Conservation (phyloP, 2,329 filamentous ascomycete genomes). For the Aspergillus fischeri region DNA sequence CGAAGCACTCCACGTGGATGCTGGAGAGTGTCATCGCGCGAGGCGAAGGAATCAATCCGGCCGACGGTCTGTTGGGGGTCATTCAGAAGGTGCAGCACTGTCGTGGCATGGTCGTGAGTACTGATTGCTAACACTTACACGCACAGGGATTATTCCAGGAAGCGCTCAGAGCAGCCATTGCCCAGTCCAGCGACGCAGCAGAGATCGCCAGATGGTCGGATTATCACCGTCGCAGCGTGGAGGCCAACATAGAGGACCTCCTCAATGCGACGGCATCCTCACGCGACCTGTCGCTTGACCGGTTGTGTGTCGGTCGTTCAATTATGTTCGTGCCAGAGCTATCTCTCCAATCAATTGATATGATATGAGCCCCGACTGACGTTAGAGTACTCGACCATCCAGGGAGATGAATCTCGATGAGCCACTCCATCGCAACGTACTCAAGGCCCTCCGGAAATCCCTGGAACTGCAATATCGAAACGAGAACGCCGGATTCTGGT, state of each 20-base stretch:
- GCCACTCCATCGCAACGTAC: not conserved
- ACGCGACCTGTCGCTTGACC: not conserved
- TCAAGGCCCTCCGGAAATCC: not conserved
- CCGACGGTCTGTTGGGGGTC: not conserved
- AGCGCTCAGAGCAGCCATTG: not conserved
- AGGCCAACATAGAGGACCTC: not conserved
- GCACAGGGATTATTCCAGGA: not conserved
- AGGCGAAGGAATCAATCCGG: not conserved
- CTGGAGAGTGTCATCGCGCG: constrained; percentile 1
- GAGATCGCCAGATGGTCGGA: not conserved
- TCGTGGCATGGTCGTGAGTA: not conserved
- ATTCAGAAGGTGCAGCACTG: not conserved
- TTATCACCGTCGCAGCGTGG: constrained; percentile 1
- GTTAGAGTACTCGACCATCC: too few species aligned
- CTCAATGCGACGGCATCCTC: not conserved
- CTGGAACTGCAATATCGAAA: not conserved
- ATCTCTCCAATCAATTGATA: not conserved
- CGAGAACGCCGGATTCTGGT: not conserved
- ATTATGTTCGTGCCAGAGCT: not conserved
- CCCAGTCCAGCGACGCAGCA: not conserved
- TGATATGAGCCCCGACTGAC: not conserved
- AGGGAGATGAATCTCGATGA: not conserved
- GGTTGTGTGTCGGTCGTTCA: not conserved
- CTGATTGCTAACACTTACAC: not conserved
- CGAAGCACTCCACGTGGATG: not conserved